phyloP scores from a whole-genome alignment of 768 basidiomycete genomes.

The Podaxis pistillaris region DNA sequence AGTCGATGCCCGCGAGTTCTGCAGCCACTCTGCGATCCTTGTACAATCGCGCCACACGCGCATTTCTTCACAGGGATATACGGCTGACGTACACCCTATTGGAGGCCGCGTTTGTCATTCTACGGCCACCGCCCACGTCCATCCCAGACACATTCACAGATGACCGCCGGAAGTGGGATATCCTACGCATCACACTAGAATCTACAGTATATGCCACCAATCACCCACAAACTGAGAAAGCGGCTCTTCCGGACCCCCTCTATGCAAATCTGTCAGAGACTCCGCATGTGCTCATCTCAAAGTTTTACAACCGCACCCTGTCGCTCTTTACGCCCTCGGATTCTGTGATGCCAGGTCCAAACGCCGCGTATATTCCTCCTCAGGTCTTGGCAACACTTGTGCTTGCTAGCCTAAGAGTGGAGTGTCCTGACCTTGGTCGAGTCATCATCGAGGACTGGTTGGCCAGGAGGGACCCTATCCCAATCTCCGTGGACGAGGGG shows the following conservation, averaged over 20 bases:
- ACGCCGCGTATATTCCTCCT: constrained; percentile 61
- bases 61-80: constrained; percentile 75
- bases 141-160: constrained; percentile 42
- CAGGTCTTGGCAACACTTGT: constrained; percentile 70
- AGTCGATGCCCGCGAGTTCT: constrained; percentile 17
- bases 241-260: constrained; percentile 49
- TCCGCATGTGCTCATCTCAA: constrained; percentile 53
- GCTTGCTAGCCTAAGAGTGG: constrained; percentile 67
- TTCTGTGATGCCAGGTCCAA: constrained; percentile 34
- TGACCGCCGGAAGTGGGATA: constrained; percentile 81
- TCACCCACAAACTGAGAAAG: constrained; percentile 29
- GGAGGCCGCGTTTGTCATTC: constrained; percentile 62
- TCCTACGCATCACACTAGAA: constrained; percentile 81
- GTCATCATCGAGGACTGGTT: constrained; percentile 80
- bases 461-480: constrained; percentile 47
- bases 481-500: constrained; percentile 20
- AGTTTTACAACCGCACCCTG: constrained; percentile 64
- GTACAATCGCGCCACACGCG: constrained; percentile 74
- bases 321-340: constrained; percentile 59
- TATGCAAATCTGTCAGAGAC: constrained; percentile 54
- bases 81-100: constrained; percentile 64
- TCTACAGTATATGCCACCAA: constrained; percentile 67
- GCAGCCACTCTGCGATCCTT: constrained; percentile 62
- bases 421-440: constrained; percentile 58
- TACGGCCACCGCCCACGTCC: constrained; percentile 38